phyloP scores from a whole-genome alignment of 2,329 filamentous ascomycete species.

The Cladosporium cucumerinum region DNA sequence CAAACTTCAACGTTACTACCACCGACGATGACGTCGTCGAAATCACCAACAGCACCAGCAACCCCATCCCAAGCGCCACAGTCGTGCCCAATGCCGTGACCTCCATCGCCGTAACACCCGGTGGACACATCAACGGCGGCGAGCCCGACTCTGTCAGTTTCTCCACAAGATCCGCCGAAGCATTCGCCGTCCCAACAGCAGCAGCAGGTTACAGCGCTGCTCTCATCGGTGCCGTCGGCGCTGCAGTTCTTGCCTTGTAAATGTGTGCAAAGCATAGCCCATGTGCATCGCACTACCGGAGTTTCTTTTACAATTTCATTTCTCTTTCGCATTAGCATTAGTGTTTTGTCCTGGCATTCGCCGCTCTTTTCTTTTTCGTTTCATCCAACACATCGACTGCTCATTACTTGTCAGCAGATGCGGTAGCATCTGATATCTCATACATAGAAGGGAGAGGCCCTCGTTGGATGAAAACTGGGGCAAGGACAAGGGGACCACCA shows the following conservation, averaged over 20 bases:
- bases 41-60: constrained; percentile 49
- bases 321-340: background rate
- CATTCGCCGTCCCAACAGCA: constrained; percentile 25
- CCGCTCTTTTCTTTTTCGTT: background rate
- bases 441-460: background rate
- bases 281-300: background rate
- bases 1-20: constrained; percentile 55
- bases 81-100: constrained; percentile 51
- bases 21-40: constrained; percentile 49
- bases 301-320: background rate
- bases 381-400: background rate
- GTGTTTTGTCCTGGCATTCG: background rate
- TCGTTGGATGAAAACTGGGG: background rate
- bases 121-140: constrained; percentile 38
- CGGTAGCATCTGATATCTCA: background rate
- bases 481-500: background rate
- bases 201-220: constrained; percentile 28
- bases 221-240: constrained; percentile 28
- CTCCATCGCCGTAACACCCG: constrained; percentile 41
- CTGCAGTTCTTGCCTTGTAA: constrained; percentile 28
- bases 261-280: background rate
- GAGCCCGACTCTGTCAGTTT: background rate
- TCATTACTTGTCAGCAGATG: background rate
- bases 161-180: constrained; percentile 20
- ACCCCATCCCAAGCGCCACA: constrained; percentile 51